phyloP scores from a whole-genome alignment of 2,329 filamentous ascomycete species.

The Alternaria longipes region DNA sequence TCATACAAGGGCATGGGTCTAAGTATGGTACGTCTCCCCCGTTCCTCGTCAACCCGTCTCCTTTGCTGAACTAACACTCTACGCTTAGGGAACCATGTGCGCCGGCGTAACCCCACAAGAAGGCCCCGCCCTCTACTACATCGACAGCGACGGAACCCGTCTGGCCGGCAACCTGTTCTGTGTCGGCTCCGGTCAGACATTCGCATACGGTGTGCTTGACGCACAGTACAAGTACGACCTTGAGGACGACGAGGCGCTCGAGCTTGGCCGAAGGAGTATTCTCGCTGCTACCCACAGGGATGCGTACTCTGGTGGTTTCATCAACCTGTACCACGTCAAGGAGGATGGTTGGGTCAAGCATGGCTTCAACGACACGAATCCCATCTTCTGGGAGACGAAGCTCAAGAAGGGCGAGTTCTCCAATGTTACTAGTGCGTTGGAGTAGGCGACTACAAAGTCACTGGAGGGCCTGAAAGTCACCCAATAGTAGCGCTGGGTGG shows the following conservation, averaged over 20 bases:
- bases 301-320: constrained; percentile 97
- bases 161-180: constrained; percentile 96
- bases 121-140: constrained; percentile 97
- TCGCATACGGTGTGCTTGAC: constrained; percentile 97
- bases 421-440: constrained; percentile 84
- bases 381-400: constrained; percentile 99
- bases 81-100: constrained; percentile 84
- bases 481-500: neutral
- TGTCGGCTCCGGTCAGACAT: constrained; percentile 97
- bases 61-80: constrained; percentile 14
- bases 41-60: neutral
- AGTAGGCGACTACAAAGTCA: constrained; percentile 52
- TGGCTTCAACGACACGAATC: constrained; percentile 97
- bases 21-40: constrained; percentile 72
- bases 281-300: constrained; percentile 95
- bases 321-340: constrained; percentile 99
- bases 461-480: neutral
- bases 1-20: constrained; percentile 98
- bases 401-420: constrained; percentile 98
- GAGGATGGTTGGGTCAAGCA: constrained; percentile 99
- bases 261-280: constrained; percentile 90
- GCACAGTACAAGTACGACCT: constrained; percentile 94
- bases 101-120: constrained; percentile 95
- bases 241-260: constrained; percentile 84
- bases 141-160: constrained; percentile 95